phyloP scores from a whole-genome alignment of 306 rosid species.

The Notholithocarpus densiflorus region DNA sequence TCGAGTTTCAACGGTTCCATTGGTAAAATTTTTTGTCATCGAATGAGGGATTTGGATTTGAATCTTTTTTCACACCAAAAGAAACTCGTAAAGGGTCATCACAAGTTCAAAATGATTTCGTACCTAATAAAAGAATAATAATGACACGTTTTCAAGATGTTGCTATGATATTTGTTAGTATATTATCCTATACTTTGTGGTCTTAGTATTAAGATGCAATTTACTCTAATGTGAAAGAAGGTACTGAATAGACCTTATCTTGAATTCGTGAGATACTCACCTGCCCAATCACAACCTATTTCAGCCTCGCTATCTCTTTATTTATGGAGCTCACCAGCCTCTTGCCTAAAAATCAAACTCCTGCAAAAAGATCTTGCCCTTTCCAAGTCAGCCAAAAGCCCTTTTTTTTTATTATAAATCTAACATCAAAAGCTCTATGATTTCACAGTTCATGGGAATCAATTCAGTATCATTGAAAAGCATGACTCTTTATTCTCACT shows the following conservation, averaged over 20 bases:
- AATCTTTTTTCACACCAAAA: too few species aligned
- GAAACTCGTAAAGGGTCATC: too few species aligned
- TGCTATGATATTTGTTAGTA: too few species aligned
- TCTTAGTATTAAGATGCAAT: too few species aligned
- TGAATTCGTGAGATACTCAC: slow-evolving; percentile 15
- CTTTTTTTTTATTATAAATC: not conserved
- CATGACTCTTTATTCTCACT: not conserved
- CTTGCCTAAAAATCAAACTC: slow-evolving; percentile 16
- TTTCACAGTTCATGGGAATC: not conserved
- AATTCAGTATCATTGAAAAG: not conserved
- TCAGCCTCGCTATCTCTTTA: not conserved
- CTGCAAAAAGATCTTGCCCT: slow-evolving; percentile 17
- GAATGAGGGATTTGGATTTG: too few species aligned
- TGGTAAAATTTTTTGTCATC: not conserved
- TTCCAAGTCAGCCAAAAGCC: slow-evolving; percentile 12
- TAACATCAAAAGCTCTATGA: not conserved
- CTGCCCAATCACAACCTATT: slow-evolving; percentile 31
- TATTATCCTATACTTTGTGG: too few species aligned
- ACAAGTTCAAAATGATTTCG: too few species aligned
- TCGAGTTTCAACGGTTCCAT: too few species aligned
- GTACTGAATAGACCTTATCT: not conserved
- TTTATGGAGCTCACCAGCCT: slow-evolving; percentile 35
- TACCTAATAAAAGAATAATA: too few species aligned
- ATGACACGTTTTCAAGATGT: too few species aligned
- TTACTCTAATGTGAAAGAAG: too few species aligned